These are phyloP conservation scores for Fimicolochytrium jonesii DNA, from an alignment of 192 early-diverging fungal genomes.

Conservation along the genomic window DNA sequence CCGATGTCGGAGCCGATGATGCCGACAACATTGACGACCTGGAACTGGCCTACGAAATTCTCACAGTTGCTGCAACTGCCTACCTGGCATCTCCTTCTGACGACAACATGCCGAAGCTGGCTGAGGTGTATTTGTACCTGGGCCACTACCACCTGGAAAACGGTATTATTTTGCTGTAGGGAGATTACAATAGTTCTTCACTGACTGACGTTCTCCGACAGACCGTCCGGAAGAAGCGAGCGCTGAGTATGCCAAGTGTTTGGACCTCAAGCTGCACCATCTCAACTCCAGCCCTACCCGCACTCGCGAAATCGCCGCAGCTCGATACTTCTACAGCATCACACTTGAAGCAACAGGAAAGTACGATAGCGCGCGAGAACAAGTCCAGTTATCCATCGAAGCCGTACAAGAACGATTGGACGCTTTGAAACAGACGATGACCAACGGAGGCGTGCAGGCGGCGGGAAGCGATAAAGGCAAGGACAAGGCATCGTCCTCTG, in stretches of 20 bases:
- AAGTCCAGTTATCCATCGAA: not conserved
- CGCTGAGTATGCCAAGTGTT: constrained; percentile 5
- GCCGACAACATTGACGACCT: constrained; percentile 8
- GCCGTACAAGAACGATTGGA: constrained; percentile 2
- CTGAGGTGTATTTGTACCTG: constrained; percentile 17
- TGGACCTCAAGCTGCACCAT: not conserved
- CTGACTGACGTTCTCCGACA: not conserved
- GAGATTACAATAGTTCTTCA: not conserved
- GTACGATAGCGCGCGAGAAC: constrained; percentile 10
- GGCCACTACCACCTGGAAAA: constrained; percentile 20
- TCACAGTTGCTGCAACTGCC: constrained; percentile 9
- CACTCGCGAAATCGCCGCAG: constrained; percentile 9
- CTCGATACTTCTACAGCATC: constrained; percentile 8
- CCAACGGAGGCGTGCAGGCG: not conserved
- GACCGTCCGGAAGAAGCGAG: constrained; percentile 12
- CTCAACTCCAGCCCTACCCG: not conserved
- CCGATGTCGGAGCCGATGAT: not conserved
- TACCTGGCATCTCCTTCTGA: not conserved
- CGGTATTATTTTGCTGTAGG: not conserved
- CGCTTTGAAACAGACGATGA: not conserved
- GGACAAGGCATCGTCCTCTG: constrained; percentile 6
- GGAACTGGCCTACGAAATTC: constrained; percentile 18
- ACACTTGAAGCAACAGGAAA: constrained; percentile 7
- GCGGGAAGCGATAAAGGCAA: not conserved
- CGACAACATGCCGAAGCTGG: not conserved